Percentiles rank a stretch among this genome's conserved stretches.
Evolutionary conservation across 2,329 filamentous ascomycete genomes (phyloP).

Genomic region (Mariannaea sp.): DNA sequence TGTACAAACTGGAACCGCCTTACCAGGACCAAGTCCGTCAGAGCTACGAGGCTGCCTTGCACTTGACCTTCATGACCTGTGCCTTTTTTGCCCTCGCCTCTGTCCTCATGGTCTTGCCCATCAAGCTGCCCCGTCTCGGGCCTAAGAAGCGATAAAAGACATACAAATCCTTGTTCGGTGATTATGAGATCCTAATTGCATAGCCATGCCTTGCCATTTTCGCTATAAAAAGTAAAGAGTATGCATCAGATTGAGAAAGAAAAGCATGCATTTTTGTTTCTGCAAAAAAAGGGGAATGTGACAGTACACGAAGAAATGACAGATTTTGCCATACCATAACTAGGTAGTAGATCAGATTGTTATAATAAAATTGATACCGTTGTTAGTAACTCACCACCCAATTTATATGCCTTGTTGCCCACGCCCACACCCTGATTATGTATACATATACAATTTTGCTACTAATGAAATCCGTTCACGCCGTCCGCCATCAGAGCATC

Average conservation of each 20-base stretch:
- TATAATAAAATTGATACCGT: conserved; percentile 9
- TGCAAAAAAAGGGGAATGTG: not conserved
- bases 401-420: conserved; percentile 15
- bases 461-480: conserved; percentile 47
- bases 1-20: conserved; percentile 49
- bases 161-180: not conserved
- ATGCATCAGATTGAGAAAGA: not conserved
- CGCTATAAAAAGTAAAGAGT: no score
- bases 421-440: no score
- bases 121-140: conserved; percentile 60
- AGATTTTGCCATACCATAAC: not conserved
- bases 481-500: conserved; percentile 55
- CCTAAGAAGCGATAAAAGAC: conserved; percentile 43
- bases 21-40: conserved; percentile 59
- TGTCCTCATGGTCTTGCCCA: conserved; percentile 52
- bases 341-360: conserved; percentile 15
- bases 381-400: conserved; percentile 5
- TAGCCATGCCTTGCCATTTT: no score
- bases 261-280: not conserved
- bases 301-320: not conserved
- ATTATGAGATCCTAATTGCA: conserved; percentile 4
- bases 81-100: conserved; percentile 54
- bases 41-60: conserved; percentile 58
- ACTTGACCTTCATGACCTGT: conserved; percentile 52
- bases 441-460: conserved; percentile 30